A percentile compares a stretch with the other conserved stretches of the same genome.
These are phyloP conservation scores for Fennellomyces sp. DNA, from an alignment of 371 early-diverging fungal genomes.

Conservation along the genomic window DNA sequence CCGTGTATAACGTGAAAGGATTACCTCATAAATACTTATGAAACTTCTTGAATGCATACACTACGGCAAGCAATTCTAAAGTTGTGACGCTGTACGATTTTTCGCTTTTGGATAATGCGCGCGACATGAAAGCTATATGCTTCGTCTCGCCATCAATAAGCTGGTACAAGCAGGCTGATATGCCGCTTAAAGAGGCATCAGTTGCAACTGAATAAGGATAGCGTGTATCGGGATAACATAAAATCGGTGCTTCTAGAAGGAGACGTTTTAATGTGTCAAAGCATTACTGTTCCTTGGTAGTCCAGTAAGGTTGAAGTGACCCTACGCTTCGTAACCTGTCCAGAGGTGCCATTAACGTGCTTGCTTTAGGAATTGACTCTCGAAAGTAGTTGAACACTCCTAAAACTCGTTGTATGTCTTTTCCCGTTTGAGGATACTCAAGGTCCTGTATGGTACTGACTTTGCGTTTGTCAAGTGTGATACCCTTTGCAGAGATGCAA, in stretches of 20 bases:
- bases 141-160: too few species aligned
- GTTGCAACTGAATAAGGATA: too few species aligned
- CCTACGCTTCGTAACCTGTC: background rate
- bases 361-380: background rate
- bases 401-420: conserved; percentile 14
- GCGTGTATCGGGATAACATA: conserved; percentile 32
- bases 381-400: background rate
- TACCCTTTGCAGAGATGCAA: conserved; percentile 18
- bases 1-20: too few species aligned
- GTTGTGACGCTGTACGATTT: too few species aligned
- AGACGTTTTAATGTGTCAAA: conserved; percentile 14
- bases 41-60: conserved; percentile 27
- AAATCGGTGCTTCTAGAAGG: background rate
- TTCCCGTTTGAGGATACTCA: conserved; percentile 12
- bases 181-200: too few species aligned
- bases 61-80: conserved; percentile 17
- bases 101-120: too few species aligned
- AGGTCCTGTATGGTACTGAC: conserved; percentile 14
- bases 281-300: background rate
- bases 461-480: conserved; percentile 16
- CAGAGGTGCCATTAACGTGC: background rate
- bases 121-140: too few species aligned
- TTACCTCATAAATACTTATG: conserved; percentile 31
- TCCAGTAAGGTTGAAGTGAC: background rate
- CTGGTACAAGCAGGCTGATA: too few species aligned